These are phyloP conservation scores for Tetrahymena malaccensis DNA, from an alignment of 73 alveolate genomes.

Conservation along the genomic window DNA sequence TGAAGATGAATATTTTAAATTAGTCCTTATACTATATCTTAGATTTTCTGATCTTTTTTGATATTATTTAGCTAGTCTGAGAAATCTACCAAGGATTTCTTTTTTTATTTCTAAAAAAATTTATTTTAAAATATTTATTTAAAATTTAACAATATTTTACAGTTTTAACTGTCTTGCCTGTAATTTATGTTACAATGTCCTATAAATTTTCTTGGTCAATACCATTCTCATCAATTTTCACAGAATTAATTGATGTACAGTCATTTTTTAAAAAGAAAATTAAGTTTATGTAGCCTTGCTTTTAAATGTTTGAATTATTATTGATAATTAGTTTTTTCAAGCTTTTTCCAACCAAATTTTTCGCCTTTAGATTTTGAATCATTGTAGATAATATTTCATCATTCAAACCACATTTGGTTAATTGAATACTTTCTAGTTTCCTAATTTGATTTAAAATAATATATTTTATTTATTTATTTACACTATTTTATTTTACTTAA, in stretches of 20 bases:
- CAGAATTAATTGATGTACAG: not conserved
- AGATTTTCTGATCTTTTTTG: not conserved
- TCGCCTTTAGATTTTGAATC: not conserved
- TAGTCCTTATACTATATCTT: not conserved
- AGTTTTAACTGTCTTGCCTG: not conserved
- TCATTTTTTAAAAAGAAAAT: not conserved
- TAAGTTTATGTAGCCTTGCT: not conserved
- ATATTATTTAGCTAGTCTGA: not conserved
- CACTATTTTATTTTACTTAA: not conserved
- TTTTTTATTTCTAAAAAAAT: not conserved
- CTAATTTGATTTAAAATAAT: not conserved
- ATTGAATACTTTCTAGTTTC: not conserved
- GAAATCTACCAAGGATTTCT: not conserved
- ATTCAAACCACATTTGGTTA: not conserved
- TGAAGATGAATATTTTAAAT: not conserved
- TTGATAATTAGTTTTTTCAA: not conserved
- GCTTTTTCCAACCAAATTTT: not conserved
- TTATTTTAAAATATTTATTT: not conserved
- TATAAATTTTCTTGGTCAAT: not conserved
- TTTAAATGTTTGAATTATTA: not conserved
- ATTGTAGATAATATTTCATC: not conserved
- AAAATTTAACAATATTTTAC: not conserved
- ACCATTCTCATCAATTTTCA: not conserved
- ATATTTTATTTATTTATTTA: not conserved
- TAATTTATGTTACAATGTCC: not conserved